A percentile compares a stretch with the other conserved stretches of the same genome.
Conservation (phyloP, 257 asterid genomes). For the Ocimum tenuiflorum region DNA sequence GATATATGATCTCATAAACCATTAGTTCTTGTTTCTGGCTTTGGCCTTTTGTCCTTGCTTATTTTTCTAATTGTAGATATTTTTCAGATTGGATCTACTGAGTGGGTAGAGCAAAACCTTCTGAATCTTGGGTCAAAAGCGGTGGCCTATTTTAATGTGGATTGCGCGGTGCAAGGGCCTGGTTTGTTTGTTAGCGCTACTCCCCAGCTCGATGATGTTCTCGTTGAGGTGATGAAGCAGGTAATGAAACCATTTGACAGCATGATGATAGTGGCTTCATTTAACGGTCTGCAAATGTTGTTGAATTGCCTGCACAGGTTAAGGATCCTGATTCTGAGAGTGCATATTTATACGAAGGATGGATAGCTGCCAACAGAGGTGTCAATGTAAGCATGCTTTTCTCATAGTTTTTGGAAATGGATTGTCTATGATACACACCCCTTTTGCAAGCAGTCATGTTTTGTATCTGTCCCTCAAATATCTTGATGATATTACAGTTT, state of each 20-base stretch:
- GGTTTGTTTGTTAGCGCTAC: slow-evolving; percentile 77
- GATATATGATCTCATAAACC: too few relatives aligned
- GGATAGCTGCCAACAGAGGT: slow-evolving; percentile 44
- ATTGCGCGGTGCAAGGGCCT: slow-evolving; percentile 96
- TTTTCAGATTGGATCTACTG: slow-evolving; percentile 84
- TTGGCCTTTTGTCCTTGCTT: background rate
- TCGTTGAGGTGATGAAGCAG: slow-evolving; percentile 66
- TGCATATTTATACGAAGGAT: slow-evolving; percentile 39
- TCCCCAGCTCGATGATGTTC: slow-evolving; percentile 92
- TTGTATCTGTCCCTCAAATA: too few relatives aligned
- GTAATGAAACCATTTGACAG: slow-evolving; percentile 26
- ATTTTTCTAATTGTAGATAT: background rate
- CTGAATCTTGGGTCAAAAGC: slow-evolving; percentile 70
- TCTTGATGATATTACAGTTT: slow-evolving; percentile 4
- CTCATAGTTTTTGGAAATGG: background rate
- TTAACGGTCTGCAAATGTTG: too few relatives aligned
- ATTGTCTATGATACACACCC: too few relatives aligned
- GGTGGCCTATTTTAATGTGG: slow-evolving; percentile 84
- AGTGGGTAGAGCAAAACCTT: slow-evolving; percentile 91
- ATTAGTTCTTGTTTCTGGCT: background rate
- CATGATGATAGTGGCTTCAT: background rate
- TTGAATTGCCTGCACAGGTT: slow-evolving; percentile 43
- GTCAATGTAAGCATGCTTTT: slow-evolving; percentile 39
- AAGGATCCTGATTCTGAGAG: slow-evolving; percentile 71
- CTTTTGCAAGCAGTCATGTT: too few relatives aligned